Conservation (phyloP, 2,329 filamentous ascomycete genomes). For the Diaporthe destruens region DNA sequence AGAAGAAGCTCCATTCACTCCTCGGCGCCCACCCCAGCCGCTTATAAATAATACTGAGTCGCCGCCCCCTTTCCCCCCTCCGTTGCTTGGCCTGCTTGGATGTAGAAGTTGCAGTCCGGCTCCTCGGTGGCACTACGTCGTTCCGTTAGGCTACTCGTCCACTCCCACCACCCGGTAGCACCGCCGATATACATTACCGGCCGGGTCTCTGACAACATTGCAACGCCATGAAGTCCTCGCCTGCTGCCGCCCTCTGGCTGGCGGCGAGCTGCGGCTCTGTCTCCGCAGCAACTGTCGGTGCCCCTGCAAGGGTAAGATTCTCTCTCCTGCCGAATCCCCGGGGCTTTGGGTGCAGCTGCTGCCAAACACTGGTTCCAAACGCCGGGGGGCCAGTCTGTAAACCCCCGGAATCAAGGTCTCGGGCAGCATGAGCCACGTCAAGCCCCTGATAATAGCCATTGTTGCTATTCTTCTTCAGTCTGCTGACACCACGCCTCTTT, state of each 20-base stretch:
- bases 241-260: slow-evolving; percentile 44
- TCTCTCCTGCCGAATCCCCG: neutral
- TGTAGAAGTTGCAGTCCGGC: slow-evolving; percentile 24
- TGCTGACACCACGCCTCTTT: slow-evolving; percentile 42
- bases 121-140: slow-evolving; percentile 28
- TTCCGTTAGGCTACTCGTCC: slow-evolving; percentile 15
- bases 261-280: slow-evolving; percentile 44
- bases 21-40: neutral
- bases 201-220: slow-evolving; percentile 2
- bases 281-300: slow-evolving; percentile 42
- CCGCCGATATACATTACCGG: slow-evolving; percentile 14
- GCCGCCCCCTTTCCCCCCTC: neutral
- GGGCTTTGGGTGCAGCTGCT: neutral
- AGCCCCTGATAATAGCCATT: neutral
- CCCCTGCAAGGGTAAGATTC: slow-evolving; percentile 40
- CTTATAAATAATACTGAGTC: slow-evolving; percentile 16
- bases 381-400: no score
- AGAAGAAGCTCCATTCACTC: neutral
- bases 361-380: neutral
- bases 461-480: slow-evolving; percentile 8
- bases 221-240: slow-evolving; percentile 46
- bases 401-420: neutral
- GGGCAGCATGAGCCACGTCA: neutral
- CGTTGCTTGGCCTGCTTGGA: neutral
- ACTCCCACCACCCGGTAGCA: slow-evolving; percentile 1